Evolutionary conservation across 2,329 filamentous ascomycete species (phyloP).

Genomic region (Zarea fungicola): DNA sequence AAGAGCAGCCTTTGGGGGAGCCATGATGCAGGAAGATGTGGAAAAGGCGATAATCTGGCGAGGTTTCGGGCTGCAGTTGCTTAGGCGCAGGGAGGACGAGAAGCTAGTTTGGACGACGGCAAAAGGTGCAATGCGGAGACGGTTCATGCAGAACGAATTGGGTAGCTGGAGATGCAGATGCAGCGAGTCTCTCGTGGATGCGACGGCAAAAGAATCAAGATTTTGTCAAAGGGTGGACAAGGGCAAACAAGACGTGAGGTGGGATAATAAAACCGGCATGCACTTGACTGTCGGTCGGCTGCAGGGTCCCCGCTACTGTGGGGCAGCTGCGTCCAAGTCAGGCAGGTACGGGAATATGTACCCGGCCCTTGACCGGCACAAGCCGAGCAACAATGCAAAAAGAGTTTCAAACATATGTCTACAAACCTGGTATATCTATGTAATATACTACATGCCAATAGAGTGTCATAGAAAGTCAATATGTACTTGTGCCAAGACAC

Average conservation of each 20-base stretch:
- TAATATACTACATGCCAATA: no score
- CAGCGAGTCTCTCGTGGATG: not conserved
- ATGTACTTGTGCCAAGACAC: no score
- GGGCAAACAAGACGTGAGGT: not conserved
- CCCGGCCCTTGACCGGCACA: not conserved
- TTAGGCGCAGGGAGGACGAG: not conserved
- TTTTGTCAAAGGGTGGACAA: not conserved
- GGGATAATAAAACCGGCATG: not conserved
- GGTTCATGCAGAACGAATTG: not conserved
- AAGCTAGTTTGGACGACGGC: not conserved
- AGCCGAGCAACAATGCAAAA: not conserved
- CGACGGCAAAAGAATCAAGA: not conserved
- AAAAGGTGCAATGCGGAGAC: not conserved
- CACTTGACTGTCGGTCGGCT: constrained; percentile 3
- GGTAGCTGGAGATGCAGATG: not conserved
- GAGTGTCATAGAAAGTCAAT: no score
- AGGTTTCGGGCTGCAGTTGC: not conserved
- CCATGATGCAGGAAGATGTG: constrained; percentile 39
- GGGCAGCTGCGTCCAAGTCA: constrained; percentile 1
- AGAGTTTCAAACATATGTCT: no score
- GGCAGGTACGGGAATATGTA: constrained; percentile 5
- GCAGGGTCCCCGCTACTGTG: not conserved
- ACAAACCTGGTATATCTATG: no score
- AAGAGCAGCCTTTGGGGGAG: constrained; percentile 54
- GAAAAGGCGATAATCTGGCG: constrained; percentile 19